A percentile compares a stretch with the other conserved stretches of the same genome.
Evolutionary conservation across 345 rosid genomes (phyloP).

Genomic region (Limnanthes douglasii): DNA sequence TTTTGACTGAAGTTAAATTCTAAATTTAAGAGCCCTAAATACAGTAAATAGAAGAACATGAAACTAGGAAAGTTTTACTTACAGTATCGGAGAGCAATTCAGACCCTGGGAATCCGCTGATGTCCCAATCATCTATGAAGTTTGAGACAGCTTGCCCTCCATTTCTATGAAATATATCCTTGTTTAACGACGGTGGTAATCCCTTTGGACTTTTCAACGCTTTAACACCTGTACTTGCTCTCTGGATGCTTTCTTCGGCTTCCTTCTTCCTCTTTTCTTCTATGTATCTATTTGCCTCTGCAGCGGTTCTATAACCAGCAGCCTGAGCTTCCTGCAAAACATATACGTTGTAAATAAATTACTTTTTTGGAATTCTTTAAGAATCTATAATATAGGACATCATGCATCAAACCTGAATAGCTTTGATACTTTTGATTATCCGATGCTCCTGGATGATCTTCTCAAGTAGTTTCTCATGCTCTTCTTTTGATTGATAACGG

Average conservation of each 20-base stretch:
- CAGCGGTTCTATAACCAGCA: conserved; percentile 52
- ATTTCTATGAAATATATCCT: conserved; percentile 20
- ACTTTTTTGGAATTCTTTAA: no score
- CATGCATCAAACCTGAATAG: conserved; percentile 58
- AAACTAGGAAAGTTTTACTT: conserved; percentile 18
- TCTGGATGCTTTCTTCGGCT: conserved; percentile 38
- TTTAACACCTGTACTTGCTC: conserved; percentile 37
- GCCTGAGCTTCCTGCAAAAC: conserved; percentile 70
- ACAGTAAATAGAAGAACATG: no score
- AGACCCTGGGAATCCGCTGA: conserved; percentile 51
- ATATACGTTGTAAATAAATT: no score
- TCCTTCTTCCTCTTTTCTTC: conserved; percentile 61
- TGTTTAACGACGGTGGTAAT: conserved; percentile 21
- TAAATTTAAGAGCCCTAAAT: no score
- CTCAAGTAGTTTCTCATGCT: conserved; percentile 58
- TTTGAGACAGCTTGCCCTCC: conserved; percentile 15
- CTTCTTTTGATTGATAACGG: conserved; percentile 78
- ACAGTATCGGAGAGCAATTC: conserved; percentile 65
- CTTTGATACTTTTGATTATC: conserved; percentile 60
- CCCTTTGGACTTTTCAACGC: conserved; percentile 37
- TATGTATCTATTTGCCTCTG: conserved; percentile 46
- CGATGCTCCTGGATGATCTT: conserved; percentile 57
- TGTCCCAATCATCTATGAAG: conserved; percentile 56
- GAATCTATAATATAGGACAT: background rate
- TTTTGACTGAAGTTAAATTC: no score